Evolutionary conservation across 108 stramenopile genomes (phyloP).

Genomic region (Cyclotella atomus): DNA sequence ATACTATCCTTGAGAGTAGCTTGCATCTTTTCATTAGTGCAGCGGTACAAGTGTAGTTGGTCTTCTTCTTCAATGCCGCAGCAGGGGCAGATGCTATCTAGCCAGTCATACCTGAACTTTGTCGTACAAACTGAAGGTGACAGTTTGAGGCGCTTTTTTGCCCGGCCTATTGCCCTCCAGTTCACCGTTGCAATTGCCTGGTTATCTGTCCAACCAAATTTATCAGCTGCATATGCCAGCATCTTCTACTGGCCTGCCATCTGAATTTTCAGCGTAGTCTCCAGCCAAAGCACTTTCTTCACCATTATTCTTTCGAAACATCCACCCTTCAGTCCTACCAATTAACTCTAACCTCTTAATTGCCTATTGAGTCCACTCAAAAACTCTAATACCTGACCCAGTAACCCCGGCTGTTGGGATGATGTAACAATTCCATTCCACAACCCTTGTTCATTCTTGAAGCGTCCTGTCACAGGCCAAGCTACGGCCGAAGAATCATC

Average conservation of each 20-base stretch:
- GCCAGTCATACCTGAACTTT: not conserved
- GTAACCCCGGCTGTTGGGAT: constrained; percentile 1
- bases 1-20: not conserved
- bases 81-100: not conserved
- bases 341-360: not conserved
- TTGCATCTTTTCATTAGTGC: not conserved
- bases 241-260: not conserved
- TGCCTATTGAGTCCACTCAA: not conserved
- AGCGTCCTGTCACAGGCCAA: too few relatives aligned
- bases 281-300: too few relatives aligned
- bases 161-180: not conserved
- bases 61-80: not conserved
- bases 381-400: not conserved
- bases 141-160: not conserved
- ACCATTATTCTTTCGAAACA: too few relatives aligned
- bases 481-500: too few relatives aligned
- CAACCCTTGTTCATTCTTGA: too few relatives aligned
- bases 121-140: not conserved
- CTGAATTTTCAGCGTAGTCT: too few relatives aligned
- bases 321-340: constrained; percentile 1
- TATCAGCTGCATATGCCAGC: not conserved
- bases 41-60: not conserved
- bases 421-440: too few relatives aligned
- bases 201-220: not conserved
- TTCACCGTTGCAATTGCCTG: not conserved